Evolutionary conservation across 805 yeast species (phyloP).

Genomic region (Jamesozyma rosinii): DNA sequence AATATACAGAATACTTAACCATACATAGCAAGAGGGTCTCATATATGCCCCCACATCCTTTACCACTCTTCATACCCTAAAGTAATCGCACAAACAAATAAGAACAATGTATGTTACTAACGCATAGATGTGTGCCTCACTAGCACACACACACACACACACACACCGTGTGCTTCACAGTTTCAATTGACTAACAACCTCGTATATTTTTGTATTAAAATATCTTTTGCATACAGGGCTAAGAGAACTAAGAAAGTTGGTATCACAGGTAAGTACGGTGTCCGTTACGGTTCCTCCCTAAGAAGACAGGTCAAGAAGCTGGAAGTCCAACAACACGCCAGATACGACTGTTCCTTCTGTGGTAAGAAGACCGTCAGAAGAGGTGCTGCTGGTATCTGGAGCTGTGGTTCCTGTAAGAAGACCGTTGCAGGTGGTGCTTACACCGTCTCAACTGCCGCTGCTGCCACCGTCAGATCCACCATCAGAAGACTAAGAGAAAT

Average conservation of each 20-base stretch:
- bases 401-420: constrained; percentile 88
- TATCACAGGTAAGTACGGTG: constrained; percentile 99
- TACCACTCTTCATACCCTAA: too few relatives aligned
- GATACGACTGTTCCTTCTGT: constrained; percentile 98
- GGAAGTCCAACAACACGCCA: constrained; percentile 98
- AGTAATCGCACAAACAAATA: neutral
- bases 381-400: constrained; percentile 98
- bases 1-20: too few relatives aligned
- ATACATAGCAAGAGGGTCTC: too few relatives aligned
- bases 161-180: too few relatives aligned
- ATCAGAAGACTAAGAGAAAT: constrained; percentile 99
- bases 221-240: constrained; percentile 56
- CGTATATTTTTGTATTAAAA: too few relatives aligned
- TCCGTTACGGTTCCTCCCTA: constrained; percentile 99
- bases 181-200: neutral
- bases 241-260: constrained; percentile 99
- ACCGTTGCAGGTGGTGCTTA: constrained; percentile 99
- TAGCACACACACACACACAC: too few relatives aligned
- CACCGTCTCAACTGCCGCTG: constrained; percentile 98
- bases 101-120: neutral
- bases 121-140: too few relatives aligned
- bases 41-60: too few relatives aligned
- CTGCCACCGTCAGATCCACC: constrained; percentile 99
- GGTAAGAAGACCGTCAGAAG: constrained; percentile 98
- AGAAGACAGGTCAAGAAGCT: constrained; percentile 99